Conservation (phyloP, 2,329 filamentous ascomycete genomes). For the Aspergillus terreus region DNA sequence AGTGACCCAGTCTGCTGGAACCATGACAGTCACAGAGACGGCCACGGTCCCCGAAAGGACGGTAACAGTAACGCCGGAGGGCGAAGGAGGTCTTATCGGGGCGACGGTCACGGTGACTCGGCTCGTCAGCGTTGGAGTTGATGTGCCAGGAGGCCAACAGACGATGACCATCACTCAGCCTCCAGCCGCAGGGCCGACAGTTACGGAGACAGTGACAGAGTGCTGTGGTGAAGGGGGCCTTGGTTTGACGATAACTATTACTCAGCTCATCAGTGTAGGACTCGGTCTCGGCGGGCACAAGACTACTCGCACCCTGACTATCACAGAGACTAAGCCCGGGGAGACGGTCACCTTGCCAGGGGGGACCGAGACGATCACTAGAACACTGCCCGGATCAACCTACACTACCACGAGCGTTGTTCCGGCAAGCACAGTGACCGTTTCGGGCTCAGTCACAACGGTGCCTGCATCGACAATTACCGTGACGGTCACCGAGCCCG, state of each 20-base stretch:
- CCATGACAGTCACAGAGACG: not conserved
- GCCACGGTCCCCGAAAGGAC: not conserved
- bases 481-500: not conserved
- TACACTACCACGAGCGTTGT: not conserved
- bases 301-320: not conserved
- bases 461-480: not conserved
- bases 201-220: not conserved
- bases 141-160: not conserved
- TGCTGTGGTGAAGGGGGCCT: not conserved
- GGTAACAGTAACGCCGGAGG: not conserved
- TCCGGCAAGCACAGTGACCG: conserved; percentile 10
- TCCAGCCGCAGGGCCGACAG: not conserved
- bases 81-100: not conserved
- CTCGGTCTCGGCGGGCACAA: not conserved
- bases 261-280: not conserved
- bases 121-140: no score
- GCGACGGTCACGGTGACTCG: not conserved
- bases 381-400: not conserved
- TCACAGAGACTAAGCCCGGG: not conserved
- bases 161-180: not conserved
- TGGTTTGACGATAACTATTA: not conserved
- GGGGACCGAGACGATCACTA: conserved; percentile 1
- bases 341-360: not conserved
- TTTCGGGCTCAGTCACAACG: conserved; percentile 5
- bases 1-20: not conserved